These are phyloP conservation scores for Boletus rubescentipes DNA, from an alignment of 768 basidiomycete genomes.

Conservation along the genomic window DNA sequence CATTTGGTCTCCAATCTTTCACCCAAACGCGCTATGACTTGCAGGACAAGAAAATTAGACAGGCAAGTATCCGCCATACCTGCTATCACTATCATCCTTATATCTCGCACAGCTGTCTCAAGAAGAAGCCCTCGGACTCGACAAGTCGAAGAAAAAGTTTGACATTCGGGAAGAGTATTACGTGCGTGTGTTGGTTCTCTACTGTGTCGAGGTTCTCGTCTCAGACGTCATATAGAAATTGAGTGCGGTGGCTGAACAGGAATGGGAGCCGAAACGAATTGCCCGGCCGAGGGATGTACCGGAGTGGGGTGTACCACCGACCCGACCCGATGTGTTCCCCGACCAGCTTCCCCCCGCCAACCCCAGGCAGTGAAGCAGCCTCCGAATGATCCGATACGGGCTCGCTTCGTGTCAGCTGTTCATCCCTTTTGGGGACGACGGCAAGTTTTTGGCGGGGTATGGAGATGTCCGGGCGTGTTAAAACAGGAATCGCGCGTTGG, in stretches of 20 bases:
- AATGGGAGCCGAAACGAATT: slow-evolving; percentile 89
- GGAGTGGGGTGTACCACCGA: slow-evolving; percentile 74
- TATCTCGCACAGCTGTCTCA: slow-evolving; percentile 53
- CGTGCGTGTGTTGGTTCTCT: slow-evolving; percentile 50
- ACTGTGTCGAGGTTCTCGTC: not conserved
- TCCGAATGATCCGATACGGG: not conserved
- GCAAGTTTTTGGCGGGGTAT: not conserved
- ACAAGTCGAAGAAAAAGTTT: slow-evolving; percentile 71
- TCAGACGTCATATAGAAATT: slow-evolving; percentile 44
- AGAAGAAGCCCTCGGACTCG: slow-evolving; percentile 75
- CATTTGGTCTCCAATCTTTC: slow-evolving; percentile 78
- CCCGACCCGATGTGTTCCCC: slow-evolving; percentile 31
- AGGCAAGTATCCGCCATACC: slow-evolving; percentile 41
- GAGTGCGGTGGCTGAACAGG: slow-evolving; percentile 57
- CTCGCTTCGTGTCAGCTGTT: not conserved
- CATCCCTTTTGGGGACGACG: not conserved
- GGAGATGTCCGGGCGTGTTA: not conserved
- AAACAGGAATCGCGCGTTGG: not conserved
- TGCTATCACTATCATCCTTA: not conserved
- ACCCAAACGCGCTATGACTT: slow-evolving; percentile 92
- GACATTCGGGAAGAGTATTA: slow-evolving; percentile 97
- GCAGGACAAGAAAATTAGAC: slow-evolving; percentile 75
- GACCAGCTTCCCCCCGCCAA: slow-evolving; percentile 16
- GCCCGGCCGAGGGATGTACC: slow-evolving; percentile 71
- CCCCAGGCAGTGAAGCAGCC: not conserved